Evolutionary conservation across 2,329 filamentous ascomycete species (phyloP).

Genomic region (Microsporum audouinii): DNA sequence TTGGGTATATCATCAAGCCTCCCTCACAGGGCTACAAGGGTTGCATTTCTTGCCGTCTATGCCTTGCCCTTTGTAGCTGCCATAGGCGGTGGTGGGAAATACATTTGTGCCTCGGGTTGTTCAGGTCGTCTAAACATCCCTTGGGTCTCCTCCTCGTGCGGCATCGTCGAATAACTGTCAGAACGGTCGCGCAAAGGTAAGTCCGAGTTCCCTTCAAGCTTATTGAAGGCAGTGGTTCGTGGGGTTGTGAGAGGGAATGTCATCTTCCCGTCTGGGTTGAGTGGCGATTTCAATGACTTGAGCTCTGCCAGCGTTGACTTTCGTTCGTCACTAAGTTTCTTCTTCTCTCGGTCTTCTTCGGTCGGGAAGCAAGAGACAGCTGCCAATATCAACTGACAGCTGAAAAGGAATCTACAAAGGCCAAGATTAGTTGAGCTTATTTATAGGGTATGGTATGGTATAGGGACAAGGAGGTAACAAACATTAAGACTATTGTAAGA

Average conservation of each 20-base stretch:
- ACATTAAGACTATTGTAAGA: constrained; percentile 46
- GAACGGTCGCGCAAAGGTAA: constrained; percentile 29
- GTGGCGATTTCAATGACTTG: constrained; percentile 30
- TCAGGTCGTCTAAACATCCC: constrained; percentile 12
- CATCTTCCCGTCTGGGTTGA: constrained; percentile 21
- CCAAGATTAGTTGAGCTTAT: not conserved
- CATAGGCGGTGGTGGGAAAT: constrained; percentile 36
- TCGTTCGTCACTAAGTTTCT: constrained; percentile 21
- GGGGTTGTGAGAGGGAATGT: constrained; percentile 33
- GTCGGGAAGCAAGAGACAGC: constrained; percentile 38
- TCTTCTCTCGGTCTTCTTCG: constrained; percentile 25
- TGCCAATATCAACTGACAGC: constrained; percentile 37
- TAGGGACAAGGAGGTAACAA: constrained; percentile 21
- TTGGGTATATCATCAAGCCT: not conserved
- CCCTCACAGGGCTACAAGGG: not conserved
- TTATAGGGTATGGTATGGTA: not conserved
- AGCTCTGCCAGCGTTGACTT: constrained; percentile 24
- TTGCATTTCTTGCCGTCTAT: not conserved
- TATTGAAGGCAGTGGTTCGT: constrained; percentile 33
- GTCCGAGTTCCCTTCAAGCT: constrained; percentile 28
- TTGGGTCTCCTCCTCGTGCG: constrained; percentile 8
- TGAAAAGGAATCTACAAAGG: constrained; percentile 38
- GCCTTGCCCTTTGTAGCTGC: constrained; percentile 19
- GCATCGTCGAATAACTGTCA: constrained; percentile 11
- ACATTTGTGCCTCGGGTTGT: constrained; percentile 22